Conservation (phyloP, 345 rosid species). For the Clausena lansium region DNA sequence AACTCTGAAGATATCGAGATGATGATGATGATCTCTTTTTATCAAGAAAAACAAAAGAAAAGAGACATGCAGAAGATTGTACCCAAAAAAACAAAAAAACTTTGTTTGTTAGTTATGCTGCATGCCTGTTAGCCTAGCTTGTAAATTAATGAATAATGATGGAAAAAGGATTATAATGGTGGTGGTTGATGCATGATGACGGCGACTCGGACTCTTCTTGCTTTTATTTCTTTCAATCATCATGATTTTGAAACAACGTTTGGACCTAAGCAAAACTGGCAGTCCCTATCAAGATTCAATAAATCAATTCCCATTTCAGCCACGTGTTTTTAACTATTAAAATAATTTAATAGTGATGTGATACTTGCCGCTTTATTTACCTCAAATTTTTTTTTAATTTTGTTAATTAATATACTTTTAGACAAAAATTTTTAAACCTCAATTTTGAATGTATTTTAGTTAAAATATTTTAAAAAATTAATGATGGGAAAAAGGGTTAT, state of each 20-base stretch:
- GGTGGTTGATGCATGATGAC: neutral
- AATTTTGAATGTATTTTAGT: too few relatives aligned
- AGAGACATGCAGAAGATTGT: too few relatives aligned
- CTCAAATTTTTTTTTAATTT: too few relatives aligned
- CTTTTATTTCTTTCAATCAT: neutral
- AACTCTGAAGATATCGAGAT: too few relatives aligned
- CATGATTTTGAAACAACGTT: neutral
- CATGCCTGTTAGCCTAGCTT: neutral
- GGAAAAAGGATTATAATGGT: neutral
- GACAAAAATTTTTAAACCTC: too few relatives aligned
- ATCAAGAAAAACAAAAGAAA: too few relatives aligned
- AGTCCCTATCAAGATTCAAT: neutral
- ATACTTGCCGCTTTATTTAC: too few relatives aligned
- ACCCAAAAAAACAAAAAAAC: too few relatives aligned
- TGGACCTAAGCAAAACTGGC: neutral
- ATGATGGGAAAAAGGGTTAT: too few relatives aligned
- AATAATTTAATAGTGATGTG: neutral
- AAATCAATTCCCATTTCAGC: neutral
- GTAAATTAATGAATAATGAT: neutral
- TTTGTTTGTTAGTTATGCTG: neutral
- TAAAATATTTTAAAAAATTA: too few relatives aligned
- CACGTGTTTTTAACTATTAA: neutral
- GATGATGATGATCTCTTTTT: too few relatives aligned
- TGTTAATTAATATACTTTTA: too few relatives aligned
- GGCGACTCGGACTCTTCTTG: neutral